A percentile compares a stretch with the other conserved stretches of the same genome.
phyloP scores from a whole-genome alignment of 2,329 filamentous ascomycete genomes.

The Cladophialophora immunda region DNA sequence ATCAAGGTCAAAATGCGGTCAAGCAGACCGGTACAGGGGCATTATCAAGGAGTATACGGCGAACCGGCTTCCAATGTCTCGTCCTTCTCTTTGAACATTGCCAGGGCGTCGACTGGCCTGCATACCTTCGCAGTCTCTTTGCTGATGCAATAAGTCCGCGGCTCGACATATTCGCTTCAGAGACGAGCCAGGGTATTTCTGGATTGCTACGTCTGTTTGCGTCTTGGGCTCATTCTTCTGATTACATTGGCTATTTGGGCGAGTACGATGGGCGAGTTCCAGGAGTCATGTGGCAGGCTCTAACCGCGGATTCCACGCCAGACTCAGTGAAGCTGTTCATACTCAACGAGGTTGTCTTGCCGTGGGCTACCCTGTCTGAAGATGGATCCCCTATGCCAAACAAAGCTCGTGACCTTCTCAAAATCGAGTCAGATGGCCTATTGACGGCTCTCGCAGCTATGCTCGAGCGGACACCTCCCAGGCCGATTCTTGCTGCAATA shows the following conservation, averaged over 20 bases:
- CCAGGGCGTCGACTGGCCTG: conserved; percentile 73
- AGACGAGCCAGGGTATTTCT: conserved; percentile 90
- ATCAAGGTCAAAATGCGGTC: conserved; percentile 42
- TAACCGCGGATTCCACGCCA: conserved; percentile 77
- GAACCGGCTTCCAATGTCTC: conserved; percentile 79
- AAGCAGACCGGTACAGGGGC: conserved; percentile 43
- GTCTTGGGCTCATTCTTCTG: conserved; percentile 77
- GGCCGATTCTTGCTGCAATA: conserved; percentile 33
- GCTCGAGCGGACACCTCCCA: conserved; percentile 52
- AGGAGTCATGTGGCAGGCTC: conserved; percentile 73
- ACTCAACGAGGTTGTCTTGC: conserved; percentile 75
- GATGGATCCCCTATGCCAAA: conserved; percentile 69
- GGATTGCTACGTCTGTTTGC: conserved; percentile 81
- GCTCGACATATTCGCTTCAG: conserved; percentile 78
- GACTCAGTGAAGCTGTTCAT: conserved; percentile 87
- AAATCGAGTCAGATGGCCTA: conserved; percentile 56
- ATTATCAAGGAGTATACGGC: conserved; percentile 60
- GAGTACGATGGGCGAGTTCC: conserved; percentile 68
- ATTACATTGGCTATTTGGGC: conserved; percentile 74
- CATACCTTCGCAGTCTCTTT: conserved; percentile 75
- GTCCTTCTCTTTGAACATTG: conserved; percentile 79
- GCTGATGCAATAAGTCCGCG: conserved; percentile 79
- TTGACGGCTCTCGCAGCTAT: conserved; percentile 84
- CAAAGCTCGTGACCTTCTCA: conserved; percentile 26
- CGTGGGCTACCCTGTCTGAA: conserved; percentile 28